Percentiles rank a stretch among this genome's conserved stretches.
phyloP scores from a whole-genome alignment of 164 flowering plant genomes.

The Berberis thunbergii region DNA sequence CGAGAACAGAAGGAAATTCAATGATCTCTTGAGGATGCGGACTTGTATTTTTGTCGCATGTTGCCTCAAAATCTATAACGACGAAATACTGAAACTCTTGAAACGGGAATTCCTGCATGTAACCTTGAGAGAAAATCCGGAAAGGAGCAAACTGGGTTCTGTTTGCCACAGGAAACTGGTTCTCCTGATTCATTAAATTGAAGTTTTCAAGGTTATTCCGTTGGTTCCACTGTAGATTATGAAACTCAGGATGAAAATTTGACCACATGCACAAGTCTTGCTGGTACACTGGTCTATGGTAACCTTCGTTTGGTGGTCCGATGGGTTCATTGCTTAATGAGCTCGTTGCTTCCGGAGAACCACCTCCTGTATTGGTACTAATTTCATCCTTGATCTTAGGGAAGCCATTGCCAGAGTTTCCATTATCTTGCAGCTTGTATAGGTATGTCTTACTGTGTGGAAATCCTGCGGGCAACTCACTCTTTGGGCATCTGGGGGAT shows the following conservation, averaged over 20 bases:
- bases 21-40: constrained; percentile 95
- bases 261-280: neutral
- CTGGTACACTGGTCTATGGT: neutral
- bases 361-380: neutral
- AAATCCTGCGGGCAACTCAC: neutral
- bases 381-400: neutral
- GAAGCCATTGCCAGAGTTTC: neutral
- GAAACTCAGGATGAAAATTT: neutral
- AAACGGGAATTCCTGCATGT: neutral
- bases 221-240: neutral
- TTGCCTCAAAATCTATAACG: constrained; percentile 97
- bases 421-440: neutral
- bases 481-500: neutral
- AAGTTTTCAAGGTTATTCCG: neutral
- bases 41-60: constrained; percentile 72
- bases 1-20: constrained; percentile 92
- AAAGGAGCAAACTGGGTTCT: neutral
- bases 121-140: neutral
- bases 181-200: neutral
- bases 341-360: neutral
- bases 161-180: neutral
- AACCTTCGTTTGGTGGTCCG: neutral
- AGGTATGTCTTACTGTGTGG: neutral
- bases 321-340: neutral
- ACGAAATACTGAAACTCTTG: constrained; percentile 95